phyloP scores from a whole-genome alignment of 192 early-diverging fungal species.

The Coemansia sp. region DNA sequence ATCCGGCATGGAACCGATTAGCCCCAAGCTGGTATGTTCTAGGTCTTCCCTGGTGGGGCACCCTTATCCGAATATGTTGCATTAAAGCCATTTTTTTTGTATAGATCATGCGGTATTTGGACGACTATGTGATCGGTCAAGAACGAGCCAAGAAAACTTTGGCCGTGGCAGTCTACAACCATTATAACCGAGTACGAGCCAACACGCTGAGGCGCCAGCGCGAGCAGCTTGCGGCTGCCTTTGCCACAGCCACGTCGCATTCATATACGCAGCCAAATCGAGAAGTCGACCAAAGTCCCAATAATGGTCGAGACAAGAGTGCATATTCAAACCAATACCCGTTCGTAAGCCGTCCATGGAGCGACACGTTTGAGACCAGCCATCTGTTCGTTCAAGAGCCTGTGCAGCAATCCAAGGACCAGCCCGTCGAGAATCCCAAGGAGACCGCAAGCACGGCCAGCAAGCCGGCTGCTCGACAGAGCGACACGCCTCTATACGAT shows the following conservation, averaged over 20 bases:
- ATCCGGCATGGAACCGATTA: slow-evolving; percentile 42
- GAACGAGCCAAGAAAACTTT: slow-evolving; percentile 78
- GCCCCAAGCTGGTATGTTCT: slow-evolving; percentile 40
- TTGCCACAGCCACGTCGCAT: slow-evolving; percentile 21
- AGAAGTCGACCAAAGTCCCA: slow-evolving; percentile 6
- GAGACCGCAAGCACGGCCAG: neutral
- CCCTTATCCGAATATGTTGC: no score
- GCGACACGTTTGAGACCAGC: slow-evolving; percentile 38
- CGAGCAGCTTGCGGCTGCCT: slow-evolving; percentile 44
- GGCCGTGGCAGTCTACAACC: slow-evolving; percentile 83
- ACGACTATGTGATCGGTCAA: slow-evolving; percentile 88
- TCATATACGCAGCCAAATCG: slow-evolving; percentile 21
- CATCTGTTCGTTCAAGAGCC: slow-evolving; percentile 33
- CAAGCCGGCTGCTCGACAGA: neutral
- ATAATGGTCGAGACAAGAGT: slow-evolving; percentile 3
- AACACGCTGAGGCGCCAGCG: slow-evolving; percentile 59
- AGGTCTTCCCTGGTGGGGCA: neutral
- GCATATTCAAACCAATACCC: slow-evolving; percentile 43
- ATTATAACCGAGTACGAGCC: slow-evolving; percentile 72
- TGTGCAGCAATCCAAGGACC: neutral
- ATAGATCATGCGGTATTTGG: slow-evolving; percentile 74
- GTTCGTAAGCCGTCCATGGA: slow-evolving; percentile 44
- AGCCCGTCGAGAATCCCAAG: neutral
- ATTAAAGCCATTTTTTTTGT: neutral
- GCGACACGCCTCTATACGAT: slow-evolving; percentile 1